Percentiles rank a stretch among this genome's conserved stretches.
phyloP scores from a whole-genome alignment of 148 eudicot species.

The Simmondsia chinensis region DNA sequence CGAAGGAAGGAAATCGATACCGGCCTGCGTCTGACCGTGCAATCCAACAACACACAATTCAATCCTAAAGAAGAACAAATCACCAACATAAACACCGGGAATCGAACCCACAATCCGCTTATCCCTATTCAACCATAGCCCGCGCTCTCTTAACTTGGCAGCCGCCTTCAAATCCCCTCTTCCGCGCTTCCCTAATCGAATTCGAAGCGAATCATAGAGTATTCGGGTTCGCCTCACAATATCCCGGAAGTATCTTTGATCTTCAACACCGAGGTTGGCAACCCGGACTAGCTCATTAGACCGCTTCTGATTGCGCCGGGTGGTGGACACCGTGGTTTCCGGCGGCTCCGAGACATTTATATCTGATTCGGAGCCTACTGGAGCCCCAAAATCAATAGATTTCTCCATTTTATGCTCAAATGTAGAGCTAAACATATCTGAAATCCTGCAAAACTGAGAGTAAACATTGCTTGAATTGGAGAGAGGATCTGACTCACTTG shows the following conservation, averaged over 20 bases:
- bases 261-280: slow-evolving; percentile 34
- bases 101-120: slow-evolving; percentile 76
- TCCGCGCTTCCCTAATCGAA: slow-evolving; percentile 25
- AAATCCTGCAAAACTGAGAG: slow-evolving; percentile 42
- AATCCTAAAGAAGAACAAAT: slow-evolving; percentile 74
- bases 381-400: slow-evolving; percentile 3
- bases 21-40: slow-evolving; percentile 83
- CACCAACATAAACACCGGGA: slow-evolving; percentile 75
- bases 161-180: slow-evolving; percentile 72
- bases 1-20: slow-evolving; percentile 71
- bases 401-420: too few relatives aligned
- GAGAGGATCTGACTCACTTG: slow-evolving; percentile 7
- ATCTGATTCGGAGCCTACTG: slow-evolving; percentile 22
- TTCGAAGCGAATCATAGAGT: slow-evolving; percentile 52
- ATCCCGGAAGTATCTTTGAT: slow-evolving; percentile 43
- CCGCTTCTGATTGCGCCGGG: slow-evolving; percentile 26
- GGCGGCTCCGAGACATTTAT: slow-evolving; percentile 50
- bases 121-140: slow-evolving; percentile 72
- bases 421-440: slow-evolving; percentile 32
- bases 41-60: slow-evolving; percentile 80
- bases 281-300: slow-evolving; percentile 69
- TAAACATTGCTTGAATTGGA: slow-evolving; percentile 16
- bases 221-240: slow-evolving; percentile 53
- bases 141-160: slow-evolving; percentile 45
- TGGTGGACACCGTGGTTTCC: slow-evolving; percentile 7